These are phyloP conservation scores for Alternaria tenuissima DNA, from an alignment of 2,329 filamentous ascomycete species.

Conservation along the genomic window DNA sequence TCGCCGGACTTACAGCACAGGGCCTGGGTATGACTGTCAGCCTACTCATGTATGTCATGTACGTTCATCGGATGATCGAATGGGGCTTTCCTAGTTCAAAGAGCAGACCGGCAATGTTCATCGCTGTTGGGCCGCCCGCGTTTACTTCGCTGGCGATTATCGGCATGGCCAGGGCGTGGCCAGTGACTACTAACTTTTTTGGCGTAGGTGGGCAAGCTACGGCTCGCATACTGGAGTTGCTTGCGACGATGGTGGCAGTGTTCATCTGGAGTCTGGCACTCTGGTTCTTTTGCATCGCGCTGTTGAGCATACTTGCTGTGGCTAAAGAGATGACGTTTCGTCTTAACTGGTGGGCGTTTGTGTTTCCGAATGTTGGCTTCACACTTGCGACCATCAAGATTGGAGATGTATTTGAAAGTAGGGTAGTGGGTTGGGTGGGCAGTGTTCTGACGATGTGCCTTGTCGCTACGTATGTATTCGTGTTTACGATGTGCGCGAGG, in stretches of 20 bases:
- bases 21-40: constrained; percentile 3
- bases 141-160: constrained; percentile 4
- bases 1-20: constrained; percentile 4
- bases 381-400: constrained; percentile 34
- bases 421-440: not conserved
- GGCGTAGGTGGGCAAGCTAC: not conserved
- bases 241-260: constrained; percentile 2
- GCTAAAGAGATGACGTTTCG: constrained; percentile 57
- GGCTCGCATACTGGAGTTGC: not conserved
- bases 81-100: constrained; percentile 1
- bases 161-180: constrained; percentile 2
- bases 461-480: not conserved
- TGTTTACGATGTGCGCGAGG: not conserved
- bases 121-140: constrained; percentile 1
- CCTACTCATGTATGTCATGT: constrained; percentile 10
- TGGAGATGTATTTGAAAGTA: not conserved
- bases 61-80: constrained; percentile 9
- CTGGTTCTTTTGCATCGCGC: constrained; percentile 59
- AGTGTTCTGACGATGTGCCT: not conserved
- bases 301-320: constrained; percentile 29
- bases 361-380: constrained; percentile 50
- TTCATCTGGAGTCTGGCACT: constrained; percentile 32
- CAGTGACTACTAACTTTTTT: not conserved
- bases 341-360: constrained; percentile 66
- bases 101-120: constrained; percentile 6